Conservation (phyloP, 495 filamentous ascomycete species). For the Penicillium coprophilum region DNA sequence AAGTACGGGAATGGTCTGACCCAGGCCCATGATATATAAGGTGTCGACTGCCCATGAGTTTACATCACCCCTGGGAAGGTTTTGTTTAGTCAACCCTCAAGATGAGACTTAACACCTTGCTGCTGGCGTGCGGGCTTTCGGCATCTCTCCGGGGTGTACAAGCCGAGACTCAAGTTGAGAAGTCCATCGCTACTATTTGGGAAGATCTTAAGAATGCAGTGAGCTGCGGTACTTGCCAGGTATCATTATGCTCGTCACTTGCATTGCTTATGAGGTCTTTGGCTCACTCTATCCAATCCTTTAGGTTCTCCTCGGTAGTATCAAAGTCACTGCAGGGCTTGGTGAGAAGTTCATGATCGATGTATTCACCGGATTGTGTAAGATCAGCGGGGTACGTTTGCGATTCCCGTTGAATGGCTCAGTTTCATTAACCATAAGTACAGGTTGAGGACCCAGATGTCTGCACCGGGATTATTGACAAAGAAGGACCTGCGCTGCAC, state of each 20-base stretch:
- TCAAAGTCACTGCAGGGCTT: conserved; percentile 45
- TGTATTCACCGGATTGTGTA: conserved; percentile 47
- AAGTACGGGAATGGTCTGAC: background rate
- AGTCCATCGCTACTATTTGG: conserved; percentile 20
- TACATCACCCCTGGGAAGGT: background rate
- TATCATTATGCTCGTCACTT: background rate
- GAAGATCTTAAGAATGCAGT: conserved; percentile 27
- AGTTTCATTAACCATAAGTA: background rate
- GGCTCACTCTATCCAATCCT: background rate
- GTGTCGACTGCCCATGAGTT: background rate
- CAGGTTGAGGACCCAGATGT: conserved; percentile 50
- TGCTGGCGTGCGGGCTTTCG: conserved; percentile 10
- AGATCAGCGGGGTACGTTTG: conserved; percentile 37
- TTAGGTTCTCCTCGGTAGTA: conserved; percentile 43
- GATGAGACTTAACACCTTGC: conserved; percentile 12
- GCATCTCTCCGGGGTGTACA: conserved; percentile 4
- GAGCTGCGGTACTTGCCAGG: conserved; percentile 24
- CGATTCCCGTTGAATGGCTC: too few relatives aligned
- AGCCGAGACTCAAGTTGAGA: conserved; percentile 9
- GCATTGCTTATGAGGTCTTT: background rate
- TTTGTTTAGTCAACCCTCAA: background rate
- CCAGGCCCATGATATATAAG: conserved; percentile 10
- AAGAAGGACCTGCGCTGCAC: conserved; percentile 51
- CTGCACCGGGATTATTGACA: conserved; percentile 45
- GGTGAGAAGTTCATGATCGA: conserved; percentile 43